A percentile compares a stretch with the other conserved stretches of the same genome.
phyloP scores from a whole-genome alignment of 495 filamentous ascomycete species.

The Podospora comata region DNA sequence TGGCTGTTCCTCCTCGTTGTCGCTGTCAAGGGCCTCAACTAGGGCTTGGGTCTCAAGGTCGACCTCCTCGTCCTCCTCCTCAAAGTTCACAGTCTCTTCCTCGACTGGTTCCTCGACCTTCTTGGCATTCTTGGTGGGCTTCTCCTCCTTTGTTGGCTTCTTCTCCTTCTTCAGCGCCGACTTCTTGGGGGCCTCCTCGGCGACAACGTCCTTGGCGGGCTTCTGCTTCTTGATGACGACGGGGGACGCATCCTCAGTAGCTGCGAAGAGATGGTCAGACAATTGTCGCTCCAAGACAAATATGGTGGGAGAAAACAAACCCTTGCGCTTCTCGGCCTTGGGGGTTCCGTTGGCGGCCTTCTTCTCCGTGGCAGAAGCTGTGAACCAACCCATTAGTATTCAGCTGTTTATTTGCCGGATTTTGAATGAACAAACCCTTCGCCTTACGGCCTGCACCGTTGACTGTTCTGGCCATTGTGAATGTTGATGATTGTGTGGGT shows the following conservation, averaged over 20 bases:
- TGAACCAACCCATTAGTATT: neutral
- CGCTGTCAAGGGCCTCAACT: slow-evolving; percentile 77
- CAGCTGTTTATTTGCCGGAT: neutral
- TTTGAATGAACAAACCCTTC: neutral
- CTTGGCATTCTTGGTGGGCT: slow-evolving; percentile 30
- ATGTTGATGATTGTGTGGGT: neutral
- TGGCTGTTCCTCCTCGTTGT: slow-evolving; percentile 53
- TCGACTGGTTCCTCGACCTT: slow-evolving; percentile 20
- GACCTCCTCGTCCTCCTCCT: slow-evolving; percentile 41
- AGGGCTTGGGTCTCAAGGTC: slow-evolving; percentile 52
- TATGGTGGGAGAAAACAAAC: slow-evolving; percentile 26
- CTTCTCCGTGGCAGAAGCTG: neutral
- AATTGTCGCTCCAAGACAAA: neutral
- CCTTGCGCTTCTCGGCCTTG: slow-evolving; percentile 52
- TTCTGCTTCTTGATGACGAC: slow-evolving; percentile 43
- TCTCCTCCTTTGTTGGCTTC: slow-evolving; percentile 29
- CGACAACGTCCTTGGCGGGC: slow-evolving; percentile 29
- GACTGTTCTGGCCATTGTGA: neutral
- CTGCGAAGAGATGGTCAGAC: slow-evolving; percentile 18
- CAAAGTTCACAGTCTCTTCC: slow-evolving; percentile 29
- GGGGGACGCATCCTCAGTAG: slow-evolving; percentile 44
- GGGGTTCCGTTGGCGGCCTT: slow-evolving; percentile 40
- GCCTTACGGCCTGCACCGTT: neutral
- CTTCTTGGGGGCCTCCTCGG: slow-evolving; percentile 21
- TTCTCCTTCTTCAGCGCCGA: slow-evolving; percentile 29